Evolutionary conservation across 2,329 filamentous ascomycete species (phyloP).

Genomic region (Aspergillus clavatus): DNA sequence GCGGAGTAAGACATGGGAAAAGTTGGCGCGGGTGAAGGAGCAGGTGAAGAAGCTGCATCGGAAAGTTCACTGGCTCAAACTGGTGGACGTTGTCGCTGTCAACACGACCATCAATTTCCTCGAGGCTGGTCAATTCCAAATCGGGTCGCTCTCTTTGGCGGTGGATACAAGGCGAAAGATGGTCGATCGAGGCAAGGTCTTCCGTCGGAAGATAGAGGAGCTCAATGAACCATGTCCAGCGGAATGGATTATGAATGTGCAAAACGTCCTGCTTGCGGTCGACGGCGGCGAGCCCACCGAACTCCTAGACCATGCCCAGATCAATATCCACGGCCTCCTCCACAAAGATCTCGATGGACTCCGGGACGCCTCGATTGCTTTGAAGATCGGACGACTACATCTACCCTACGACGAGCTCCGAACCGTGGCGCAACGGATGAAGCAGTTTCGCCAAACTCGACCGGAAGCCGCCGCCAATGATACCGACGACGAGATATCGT

Average conservation of each 20-base stretch:
- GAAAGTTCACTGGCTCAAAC: constrained; percentile 79
- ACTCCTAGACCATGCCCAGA: constrained; percentile 76
- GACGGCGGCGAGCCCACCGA: constrained; percentile 81
- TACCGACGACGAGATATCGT: constrained; percentile 55
- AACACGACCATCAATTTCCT: constrained; percentile 72
- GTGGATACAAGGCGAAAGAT: constrained; percentile 90
- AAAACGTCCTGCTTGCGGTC: constrained; percentile 83
- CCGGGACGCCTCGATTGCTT: constrained; percentile 79
- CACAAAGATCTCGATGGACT: constrained; percentile 82
- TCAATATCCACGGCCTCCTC: constrained; percentile 88
- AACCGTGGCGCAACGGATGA: constrained; percentile 35
- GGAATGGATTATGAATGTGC: constrained; percentile 86
- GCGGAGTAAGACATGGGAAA: constrained; percentile 73
- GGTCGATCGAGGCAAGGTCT: constrained; percentile 83
- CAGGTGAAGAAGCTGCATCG: constrained; percentile 79
- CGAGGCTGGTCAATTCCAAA: constrained; percentile 77
- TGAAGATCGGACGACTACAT: constrained; percentile 87
- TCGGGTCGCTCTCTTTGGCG: constrained; percentile 77
- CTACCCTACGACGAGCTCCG: constrained; percentile 84
- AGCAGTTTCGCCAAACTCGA: constrained; percentile 30
- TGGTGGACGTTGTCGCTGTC: constrained; percentile 82
- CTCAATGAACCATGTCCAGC: constrained; percentile 66
- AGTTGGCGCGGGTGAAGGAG: constrained; percentile 74
- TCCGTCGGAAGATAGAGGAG: constrained; percentile 69
- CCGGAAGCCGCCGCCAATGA: constrained; percentile 38